Evolutionary conservation across 2,329 filamentous ascomycete genomes (phyloP).

Genomic region (Tolypocladium guangdongense): DNA sequence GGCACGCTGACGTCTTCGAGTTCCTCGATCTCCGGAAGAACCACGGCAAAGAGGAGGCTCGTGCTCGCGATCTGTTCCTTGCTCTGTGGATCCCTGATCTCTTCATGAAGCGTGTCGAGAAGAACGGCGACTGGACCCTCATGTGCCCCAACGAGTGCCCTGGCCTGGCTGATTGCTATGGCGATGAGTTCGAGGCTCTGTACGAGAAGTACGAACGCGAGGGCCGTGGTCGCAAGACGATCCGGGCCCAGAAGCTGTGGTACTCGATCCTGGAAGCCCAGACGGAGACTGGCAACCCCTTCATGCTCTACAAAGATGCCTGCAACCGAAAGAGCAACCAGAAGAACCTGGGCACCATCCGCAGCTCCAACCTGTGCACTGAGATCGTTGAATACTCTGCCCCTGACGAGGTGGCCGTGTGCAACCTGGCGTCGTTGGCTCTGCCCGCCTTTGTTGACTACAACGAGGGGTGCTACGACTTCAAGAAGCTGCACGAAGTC

Average conservation of each 20-base stretch:
- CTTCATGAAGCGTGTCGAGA: conserved; percentile 99
- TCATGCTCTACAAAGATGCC: conserved; percentile 99
- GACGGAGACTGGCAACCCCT: conserved; percentile 97
- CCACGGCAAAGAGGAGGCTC: conserved; percentile 96
- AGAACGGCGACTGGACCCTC: conserved; percentile 92
- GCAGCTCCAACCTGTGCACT: conserved; percentile 97
- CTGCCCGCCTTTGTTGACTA: conserved; percentile 88
- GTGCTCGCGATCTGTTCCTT: conserved; percentile 94
- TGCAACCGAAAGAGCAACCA: conserved; percentile 99
- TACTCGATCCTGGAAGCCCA: conserved; percentile 97
- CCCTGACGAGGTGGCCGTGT: conserved; percentile 96
- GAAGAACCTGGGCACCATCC: conserved; percentile 97
- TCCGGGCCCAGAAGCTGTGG: conserved; percentile 99
- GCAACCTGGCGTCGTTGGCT: conserved; percentile 91
- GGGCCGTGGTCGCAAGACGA: conserved; percentile 76
- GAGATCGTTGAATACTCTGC: conserved; percentile 97
- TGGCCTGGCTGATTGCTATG: conserved; percentile 90
- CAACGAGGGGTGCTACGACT: conserved; percentile 76
- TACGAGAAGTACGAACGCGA: conserved; percentile 89
- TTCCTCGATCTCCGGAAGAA: conserved; percentile 98
- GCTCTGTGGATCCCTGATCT: conserved; percentile 97
- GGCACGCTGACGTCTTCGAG: conserved; percentile 96
- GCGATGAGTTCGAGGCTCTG: conserved; percentile 90
- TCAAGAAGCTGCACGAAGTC: conserved; percentile 93
- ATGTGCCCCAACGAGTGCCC: conserved; percentile 98